phyloP scores from a whole-genome alignment of 345 rosid species.

The Hevea brasiliensis region DNA sequence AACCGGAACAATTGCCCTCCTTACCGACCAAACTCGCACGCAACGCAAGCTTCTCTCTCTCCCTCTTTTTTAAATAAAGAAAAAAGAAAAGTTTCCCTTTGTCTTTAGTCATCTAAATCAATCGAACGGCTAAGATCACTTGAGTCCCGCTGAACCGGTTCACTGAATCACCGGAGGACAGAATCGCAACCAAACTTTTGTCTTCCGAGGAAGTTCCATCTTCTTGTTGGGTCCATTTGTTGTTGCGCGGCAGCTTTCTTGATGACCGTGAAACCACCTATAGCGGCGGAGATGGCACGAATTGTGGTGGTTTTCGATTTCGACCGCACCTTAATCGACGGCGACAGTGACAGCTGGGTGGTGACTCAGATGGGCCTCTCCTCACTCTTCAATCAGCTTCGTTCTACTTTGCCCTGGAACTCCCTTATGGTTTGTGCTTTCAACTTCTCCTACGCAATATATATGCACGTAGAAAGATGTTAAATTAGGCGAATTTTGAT shows the following conservation, averaged over 20 bases:
- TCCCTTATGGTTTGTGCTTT: slow-evolving; percentile 62
- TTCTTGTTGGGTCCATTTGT: background rate
- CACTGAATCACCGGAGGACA: no score
- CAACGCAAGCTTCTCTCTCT: no score
- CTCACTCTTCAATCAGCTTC: slow-evolving; percentile 59
- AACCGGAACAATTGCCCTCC: no score
- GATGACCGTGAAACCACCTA: slow-evolving; percentile 18
- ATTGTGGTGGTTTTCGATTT: slow-evolving; percentile 71
- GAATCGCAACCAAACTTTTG: no score
- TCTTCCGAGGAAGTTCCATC: background rate
- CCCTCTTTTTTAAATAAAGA: no score
- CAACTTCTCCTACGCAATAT: background rate
- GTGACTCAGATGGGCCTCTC: slow-evolving; percentile 79
- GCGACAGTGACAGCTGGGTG: slow-evolving; percentile 80
- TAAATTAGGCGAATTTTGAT: background rate
- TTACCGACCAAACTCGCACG: no score
- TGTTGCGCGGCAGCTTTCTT: background rate
- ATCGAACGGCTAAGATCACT: no score
- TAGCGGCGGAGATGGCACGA: slow-evolving; percentile 33
- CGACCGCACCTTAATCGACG: slow-evolving; percentile 84
- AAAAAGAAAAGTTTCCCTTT: no score
- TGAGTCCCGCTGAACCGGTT: no score
- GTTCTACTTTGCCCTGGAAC: slow-evolving; percentile 71
- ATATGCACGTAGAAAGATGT: background rate
- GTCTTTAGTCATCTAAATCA: no score